A percentile compares a stretch with the other conserved stretches of the same genome.
Conservation (phyloP, 345 rosid species). For the Euphorbia tirucalli region DNA sequence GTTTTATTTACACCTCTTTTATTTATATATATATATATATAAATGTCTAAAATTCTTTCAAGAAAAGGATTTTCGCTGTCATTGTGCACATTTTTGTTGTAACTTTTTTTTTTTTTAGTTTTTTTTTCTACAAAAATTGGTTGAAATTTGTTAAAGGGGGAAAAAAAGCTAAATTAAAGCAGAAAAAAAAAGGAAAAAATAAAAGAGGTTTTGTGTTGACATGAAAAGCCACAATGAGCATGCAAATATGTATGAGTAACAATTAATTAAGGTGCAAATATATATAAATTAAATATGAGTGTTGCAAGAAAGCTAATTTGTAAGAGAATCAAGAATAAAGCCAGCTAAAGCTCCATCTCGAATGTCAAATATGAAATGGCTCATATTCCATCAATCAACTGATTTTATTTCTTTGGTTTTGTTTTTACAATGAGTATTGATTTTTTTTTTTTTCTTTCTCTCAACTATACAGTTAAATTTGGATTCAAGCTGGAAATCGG, state of each 20-base stretch:
- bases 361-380: neutral
- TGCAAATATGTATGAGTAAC: no score
- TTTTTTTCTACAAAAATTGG: neutral
- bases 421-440: no score
- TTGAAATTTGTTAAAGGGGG: neutral
- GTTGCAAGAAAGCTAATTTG: neutral
- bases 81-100: neutral
- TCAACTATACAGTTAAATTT: no score
- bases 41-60: neutral
- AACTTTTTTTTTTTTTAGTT: neutral
- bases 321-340: neutral
- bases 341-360: neutral
- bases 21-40: no score
- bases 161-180: neutral
- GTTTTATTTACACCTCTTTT: constrained; percentile 1
- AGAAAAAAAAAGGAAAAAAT: neutral
- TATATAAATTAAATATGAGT: no score
- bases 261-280: no score
- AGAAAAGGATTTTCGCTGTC: neutral
- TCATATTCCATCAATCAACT: neutral
- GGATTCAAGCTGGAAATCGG: no score
- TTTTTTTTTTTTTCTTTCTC: no score
- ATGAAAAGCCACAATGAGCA: neutral
- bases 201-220: neutral
- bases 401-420: no score